phyloP scores from a whole-genome alignment of 23 red algal genomes.

The Cyanidiococcus yangmingshanensis region DNA sequence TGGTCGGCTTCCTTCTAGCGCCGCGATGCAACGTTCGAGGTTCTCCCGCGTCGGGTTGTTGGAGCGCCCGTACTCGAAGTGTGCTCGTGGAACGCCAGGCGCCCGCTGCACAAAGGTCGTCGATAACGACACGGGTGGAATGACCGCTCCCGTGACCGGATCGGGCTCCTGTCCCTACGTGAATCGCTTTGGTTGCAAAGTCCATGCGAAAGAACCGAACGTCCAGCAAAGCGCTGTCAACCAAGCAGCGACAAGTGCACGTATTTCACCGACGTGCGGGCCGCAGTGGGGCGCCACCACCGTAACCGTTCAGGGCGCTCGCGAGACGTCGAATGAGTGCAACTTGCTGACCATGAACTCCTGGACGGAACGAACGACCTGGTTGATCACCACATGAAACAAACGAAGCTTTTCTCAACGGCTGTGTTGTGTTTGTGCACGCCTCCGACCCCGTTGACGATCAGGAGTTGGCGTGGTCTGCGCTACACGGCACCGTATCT shows the following conservation, averaged over 20 bases:
- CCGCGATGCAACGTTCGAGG: constrained; percentile 29
- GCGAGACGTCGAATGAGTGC: too few relatives aligned
- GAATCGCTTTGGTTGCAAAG: constrained; percentile 36
- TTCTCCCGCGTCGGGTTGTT: constrained; percentile 40
- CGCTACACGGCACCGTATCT: not conserved
- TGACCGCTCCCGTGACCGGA: constrained; percentile 31
- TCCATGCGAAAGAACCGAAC: too few relatives aligned
- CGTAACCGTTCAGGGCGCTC: too few relatives aligned
- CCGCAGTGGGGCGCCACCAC: too few relatives aligned
- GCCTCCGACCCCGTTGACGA: not conserved
- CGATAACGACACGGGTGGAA: constrained; percentile 26
- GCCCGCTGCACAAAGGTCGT: constrained; percentile 33
- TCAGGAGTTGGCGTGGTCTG: not conserved
- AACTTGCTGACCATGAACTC: too few relatives aligned
- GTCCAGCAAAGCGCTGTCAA: too few relatives aligned
- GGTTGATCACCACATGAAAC: too few relatives aligned
- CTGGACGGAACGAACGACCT: not conserved
- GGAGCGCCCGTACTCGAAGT: constrained; percentile 28
- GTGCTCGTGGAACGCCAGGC: constrained; percentile 18
- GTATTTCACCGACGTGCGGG: too few relatives aligned
- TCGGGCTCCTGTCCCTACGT: constrained; percentile 35
- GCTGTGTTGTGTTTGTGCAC: too few relatives aligned
- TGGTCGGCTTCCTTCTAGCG: constrained; percentile 1
- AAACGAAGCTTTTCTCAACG: too few relatives aligned
- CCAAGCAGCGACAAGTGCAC: too few relatives aligned